phyloP scores from a whole-genome alignment of 306 rosid genomes.

The Quillaja saponaria region DNA sequence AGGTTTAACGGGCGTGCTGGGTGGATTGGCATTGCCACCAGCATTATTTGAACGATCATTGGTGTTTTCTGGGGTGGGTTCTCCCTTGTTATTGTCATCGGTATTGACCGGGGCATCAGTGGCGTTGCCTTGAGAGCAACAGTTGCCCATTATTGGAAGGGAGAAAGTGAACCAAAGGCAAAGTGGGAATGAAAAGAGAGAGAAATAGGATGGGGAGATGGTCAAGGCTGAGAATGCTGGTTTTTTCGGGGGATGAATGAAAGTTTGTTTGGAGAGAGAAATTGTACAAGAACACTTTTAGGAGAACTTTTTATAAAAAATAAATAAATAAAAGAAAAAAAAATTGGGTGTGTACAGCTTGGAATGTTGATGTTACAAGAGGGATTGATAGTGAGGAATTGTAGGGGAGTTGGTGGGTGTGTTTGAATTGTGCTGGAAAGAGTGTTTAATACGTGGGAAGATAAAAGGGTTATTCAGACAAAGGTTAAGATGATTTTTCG shows the following conservation, averaged over 20 bases:
- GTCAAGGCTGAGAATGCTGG: conserved; percentile 37
- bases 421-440: conserved; percentile 33
- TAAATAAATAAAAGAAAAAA: not conserved
- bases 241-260: conserved; percentile 49
- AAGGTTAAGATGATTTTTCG: conserved; percentile 45
- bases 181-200: not conserved
- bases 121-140: conserved; percentile 75
- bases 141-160: conserved; percentile 83
- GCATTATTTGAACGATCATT: not conserved
- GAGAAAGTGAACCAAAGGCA: conserved; percentile 7
- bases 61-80: not conserved
- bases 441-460: conserved; percentile 32
- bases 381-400: conserved; percentile 68
- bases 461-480: conserved; percentile 15
- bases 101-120: conserved; percentile 35
- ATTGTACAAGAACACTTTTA: conserved; percentile 12
- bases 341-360: conserved; percentile 35
- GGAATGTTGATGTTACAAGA: conserved; percentile 45
- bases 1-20: not conserved
- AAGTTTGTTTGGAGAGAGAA: conserved; percentile 24
- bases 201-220: conserved; percentile 22
- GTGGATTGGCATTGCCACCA: not conserved
- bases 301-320: conserved; percentile 29
- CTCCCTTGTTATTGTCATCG: conserved; percentile 42
- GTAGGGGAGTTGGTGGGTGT: conserved; percentile 38